phyloP scores from a whole-genome alignment of 306 rosid genomes.

The Trifolium pratense region DNA sequence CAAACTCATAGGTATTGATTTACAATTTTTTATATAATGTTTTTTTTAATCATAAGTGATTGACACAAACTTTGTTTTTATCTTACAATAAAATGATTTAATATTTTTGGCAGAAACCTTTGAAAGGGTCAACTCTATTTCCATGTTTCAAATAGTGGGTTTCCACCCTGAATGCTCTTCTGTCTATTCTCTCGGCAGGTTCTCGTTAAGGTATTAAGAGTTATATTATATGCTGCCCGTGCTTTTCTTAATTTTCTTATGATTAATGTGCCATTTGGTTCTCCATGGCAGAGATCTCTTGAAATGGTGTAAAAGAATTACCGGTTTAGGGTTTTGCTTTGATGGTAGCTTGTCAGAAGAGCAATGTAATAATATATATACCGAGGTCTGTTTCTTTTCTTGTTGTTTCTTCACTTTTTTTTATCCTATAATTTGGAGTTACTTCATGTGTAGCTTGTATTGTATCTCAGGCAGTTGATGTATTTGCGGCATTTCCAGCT shows the following conservation, averaged over 20 bases:
- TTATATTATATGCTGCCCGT: slow-evolving; percentile 21
- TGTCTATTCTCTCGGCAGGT: slow-evolving; percentile 53
- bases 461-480: slow-evolving; percentile 78
- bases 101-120: slow-evolving; percentile 66
- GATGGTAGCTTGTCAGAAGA: slow-evolving; percentile 55
- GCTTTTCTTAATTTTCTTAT: not conserved
- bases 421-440: slow-evolving; percentile 2
- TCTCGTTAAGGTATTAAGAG: slow-evolving; percentile 69
- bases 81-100: not conserved
- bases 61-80: slow-evolving; percentile 32
- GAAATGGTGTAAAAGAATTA: slow-evolving; percentile 93
- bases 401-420: slow-evolving; percentile 1
- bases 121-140: slow-evolving; percentile 58
- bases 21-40: not conserved
- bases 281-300: slow-evolving; percentile 79
- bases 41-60: not conserved
- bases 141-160: slow-evolving; percentile 52
- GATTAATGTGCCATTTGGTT: slow-evolving; percentile 22
- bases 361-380: slow-evolving; percentile 60
- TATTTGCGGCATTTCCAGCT: slow-evolving; percentile 81
- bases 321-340: slow-evolving; percentile 59
- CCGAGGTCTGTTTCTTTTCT: slow-evolving; percentile 61
- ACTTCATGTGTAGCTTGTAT: slow-evolving; percentile 29
- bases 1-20: slow-evolving; percentile 64
- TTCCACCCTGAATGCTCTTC: slow-evolving; percentile 52